A percentile compares a stretch with the other conserved stretches of the same genome.
Evolutionary conservation across 306 rosid genomes (phyloP).

Genomic region (Castanopsis chinensis): DNA sequence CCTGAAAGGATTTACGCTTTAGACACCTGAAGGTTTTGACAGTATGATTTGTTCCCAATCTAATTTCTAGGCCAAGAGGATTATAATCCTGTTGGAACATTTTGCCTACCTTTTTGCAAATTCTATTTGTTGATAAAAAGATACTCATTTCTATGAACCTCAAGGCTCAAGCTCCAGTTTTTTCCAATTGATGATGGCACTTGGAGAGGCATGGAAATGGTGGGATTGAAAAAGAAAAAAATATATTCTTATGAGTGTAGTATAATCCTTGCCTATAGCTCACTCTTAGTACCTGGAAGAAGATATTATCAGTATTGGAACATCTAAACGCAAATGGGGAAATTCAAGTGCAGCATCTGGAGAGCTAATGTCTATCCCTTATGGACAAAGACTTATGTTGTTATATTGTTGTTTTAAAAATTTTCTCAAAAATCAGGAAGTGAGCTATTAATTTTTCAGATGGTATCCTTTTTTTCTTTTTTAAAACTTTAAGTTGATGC

Average conservation of each 20-base stretch:
- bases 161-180: constrained; percentile 89
- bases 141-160: constrained; percentile 51
- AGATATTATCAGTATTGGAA: constrained; percentile 87
- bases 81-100: constrained; percentile 39
- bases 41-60: neutral
- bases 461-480: no score
- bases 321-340: constrained; percentile 98
- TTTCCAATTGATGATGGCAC: constrained; percentile 91
- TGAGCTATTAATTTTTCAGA: no score
- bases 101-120: constrained; percentile 50
- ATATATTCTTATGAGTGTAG: neutral
- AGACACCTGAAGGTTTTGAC: constrained; percentile 22
- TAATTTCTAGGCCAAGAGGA: constrained; percentile 14
- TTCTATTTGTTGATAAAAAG: constrained; percentile 47
- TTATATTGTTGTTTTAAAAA: no score
- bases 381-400: constrained; percentile 5
- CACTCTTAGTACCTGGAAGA: constrained; percentile 82
- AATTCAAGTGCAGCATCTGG: constrained; percentile 80
- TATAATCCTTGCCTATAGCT: constrained; percentile 87
- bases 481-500: no score
- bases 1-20: constrained; percentile 2
- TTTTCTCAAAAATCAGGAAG: no score
- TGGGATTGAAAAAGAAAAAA: constrained; percentile 31
- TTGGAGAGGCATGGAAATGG: constrained; percentile 90
- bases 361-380: constrained; percentile 79